Conservation (phyloP, 192 early-diverging fungal species). For the Backusella macrospora region DNA sequence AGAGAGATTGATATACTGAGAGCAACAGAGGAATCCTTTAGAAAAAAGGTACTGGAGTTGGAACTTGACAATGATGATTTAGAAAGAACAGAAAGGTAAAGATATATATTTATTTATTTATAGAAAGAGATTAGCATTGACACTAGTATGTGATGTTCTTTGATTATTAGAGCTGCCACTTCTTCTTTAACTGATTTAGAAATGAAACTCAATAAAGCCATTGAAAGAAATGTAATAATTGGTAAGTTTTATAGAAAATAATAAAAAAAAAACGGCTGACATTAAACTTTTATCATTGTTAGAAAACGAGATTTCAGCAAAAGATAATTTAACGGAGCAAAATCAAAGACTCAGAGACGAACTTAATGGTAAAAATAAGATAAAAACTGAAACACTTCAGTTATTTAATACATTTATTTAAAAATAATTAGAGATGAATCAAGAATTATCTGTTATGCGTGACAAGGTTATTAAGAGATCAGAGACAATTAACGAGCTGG, state of each 20-base stretch:
- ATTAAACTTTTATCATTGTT: constrained; percentile 3
- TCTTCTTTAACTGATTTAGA: constrained; percentile 72
- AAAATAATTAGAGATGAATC: constrained; percentile 47
- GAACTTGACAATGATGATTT: constrained; percentile 82
- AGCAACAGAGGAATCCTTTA: constrained; percentile 68
- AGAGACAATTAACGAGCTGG: constrained; percentile 25
- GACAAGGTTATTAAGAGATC: constrained; percentile 37
- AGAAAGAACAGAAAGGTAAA: constrained; percentile 66
- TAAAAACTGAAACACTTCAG: neutral
- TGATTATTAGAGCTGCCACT: constrained; percentile 59
- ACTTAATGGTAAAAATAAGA: constrained; percentile 60
- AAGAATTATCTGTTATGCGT: constrained; percentile 56
- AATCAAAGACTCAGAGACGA: constrained; percentile 80
- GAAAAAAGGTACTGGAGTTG: constrained; percentile 70
- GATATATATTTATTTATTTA: neutral
- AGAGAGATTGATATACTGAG: constrained; percentile 74
- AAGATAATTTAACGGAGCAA: constrained; percentile 69
- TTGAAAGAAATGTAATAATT: constrained; percentile 70
- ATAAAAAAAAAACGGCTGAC: neutral
- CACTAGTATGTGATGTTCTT: neutral
- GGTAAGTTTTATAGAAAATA: constrained; percentile 14
- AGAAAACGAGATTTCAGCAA: constrained; percentile 66
- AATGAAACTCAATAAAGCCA: constrained; percentile 68
- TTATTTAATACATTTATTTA: neutral
- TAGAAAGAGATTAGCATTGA: neutral